Percentiles rank a stretch among this genome's conserved stretches.
Evolutionary conservation across 2,329 filamentous ascomycete genomes (phyloP).

Genomic region (Apiospora arundinis): DNA sequence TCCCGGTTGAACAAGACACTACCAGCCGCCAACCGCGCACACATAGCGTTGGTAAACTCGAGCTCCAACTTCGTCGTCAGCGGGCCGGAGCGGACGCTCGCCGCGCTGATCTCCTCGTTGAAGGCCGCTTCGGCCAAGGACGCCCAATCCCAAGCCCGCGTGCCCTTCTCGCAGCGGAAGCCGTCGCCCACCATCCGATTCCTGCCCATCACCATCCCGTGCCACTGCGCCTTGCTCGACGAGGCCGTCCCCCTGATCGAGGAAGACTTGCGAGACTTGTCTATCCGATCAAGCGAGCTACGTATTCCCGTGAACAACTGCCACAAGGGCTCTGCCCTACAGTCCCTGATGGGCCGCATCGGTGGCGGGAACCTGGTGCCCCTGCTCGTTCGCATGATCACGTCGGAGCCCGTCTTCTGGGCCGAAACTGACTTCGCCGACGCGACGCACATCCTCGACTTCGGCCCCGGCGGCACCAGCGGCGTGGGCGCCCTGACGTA

Average conservation of each 20-base stretch:
- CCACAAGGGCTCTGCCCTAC: slow-evolving; percentile 30
- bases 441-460: slow-evolving; percentile 42
- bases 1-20: slow-evolving; percentile 27
- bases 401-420: slow-evolving; percentile 36
- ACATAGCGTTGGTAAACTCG: slow-evolving; percentile 35
- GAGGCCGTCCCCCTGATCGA: slow-evolving; percentile 32
- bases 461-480: slow-evolving; percentile 39
- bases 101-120: slow-evolving; percentile 30
- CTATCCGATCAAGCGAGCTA: slow-evolving; percentile 51
- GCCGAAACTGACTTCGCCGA: slow-evolving; percentile 32
- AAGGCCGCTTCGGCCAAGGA: slow-evolving; percentile 32
- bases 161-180: slow-evolving; percentile 42
- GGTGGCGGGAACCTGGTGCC: slow-evolving; percentile 30
- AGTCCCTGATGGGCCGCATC: slow-evolving; percentile 37
- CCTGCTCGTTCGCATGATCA: slow-evolving; percentile 36
- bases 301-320: slow-evolving; percentile 38
- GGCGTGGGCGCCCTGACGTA: slow-evolving; percentile 39
- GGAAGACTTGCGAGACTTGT: slow-evolving; percentile 31
- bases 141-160: slow-evolving; percentile 34
- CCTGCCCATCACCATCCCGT: slow-evolving; percentile 48
- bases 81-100: slow-evolving; percentile 33
- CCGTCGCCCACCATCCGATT: slow-evolving; percentile 37
- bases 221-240: slow-evolving; percentile 45
- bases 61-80: slow-evolving; percentile 33
- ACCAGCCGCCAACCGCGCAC: not conserved